Evolutionary conservation across 139 green algal species (phyloP), one percentile per base, ranked within the genome.

Genomic region (Limnomonas spitsbergensis): DNA sequence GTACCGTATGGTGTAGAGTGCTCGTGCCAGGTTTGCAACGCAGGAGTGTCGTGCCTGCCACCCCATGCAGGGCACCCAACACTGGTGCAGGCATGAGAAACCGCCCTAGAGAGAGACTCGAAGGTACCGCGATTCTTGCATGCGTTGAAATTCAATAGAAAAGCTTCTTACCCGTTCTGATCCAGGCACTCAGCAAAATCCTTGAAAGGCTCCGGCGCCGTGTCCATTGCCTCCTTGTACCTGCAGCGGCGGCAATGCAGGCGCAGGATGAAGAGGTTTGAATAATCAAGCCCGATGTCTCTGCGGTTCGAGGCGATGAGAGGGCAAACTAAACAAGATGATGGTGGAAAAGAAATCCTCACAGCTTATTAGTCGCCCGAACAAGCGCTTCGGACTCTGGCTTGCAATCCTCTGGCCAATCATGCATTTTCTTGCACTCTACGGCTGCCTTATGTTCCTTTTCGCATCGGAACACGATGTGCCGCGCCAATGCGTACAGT

Each of bases 371-470:
- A 0, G 80, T 85, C 24, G 79, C 83, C 2, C 83, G 73, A 0
- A 88, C 74, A 1, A 88, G 80, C 4, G 83, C 83, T 75, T 88
- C 83, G 9, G 77, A 84, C 80, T 88, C 83, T 3, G 83, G 83
- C 77, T 81, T 85, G 77, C 83, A 88, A 42, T 88, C 83, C 73
- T 85, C 80, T 4, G 83, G 83, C 83, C 83, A 88, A 68, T 88
- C 83, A 40, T 88, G 83, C 68, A 79, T 85, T 34, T 79, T 38
- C 77, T 88, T 88, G 77, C 83, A 88, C 40, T 83, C 77, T 1
- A 83, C 42, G 4, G 77, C 80, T 2, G 77, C 73, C 61, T 88
- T 88, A 80, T 88, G 83, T 77, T 88, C 83, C 73, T 85, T 85
- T 37, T 88, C 83, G 38, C 73, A 73, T 29, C 83, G 77, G 83